Base-by-base conservation (phyloP, 176 grass and related monocot genomes). In the Oryza punctata region DNA sequence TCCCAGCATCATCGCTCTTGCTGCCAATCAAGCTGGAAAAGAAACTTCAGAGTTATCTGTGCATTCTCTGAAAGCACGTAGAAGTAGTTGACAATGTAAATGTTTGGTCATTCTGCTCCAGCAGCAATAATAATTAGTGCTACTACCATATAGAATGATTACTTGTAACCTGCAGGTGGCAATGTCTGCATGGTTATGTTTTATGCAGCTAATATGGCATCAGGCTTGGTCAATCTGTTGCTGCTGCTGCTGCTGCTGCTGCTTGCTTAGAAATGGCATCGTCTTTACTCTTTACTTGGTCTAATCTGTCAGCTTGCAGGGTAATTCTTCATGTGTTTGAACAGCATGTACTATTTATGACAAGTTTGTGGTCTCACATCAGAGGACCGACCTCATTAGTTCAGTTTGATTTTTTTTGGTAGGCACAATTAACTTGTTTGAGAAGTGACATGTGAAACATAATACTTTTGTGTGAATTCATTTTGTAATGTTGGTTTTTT, bases 221-320 rank as follows among this genome's bases (percentile, higher is more conserved):
- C 27, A 2, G 73, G 23, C 35, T 12, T 67, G 80, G 75, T 67
- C 32, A 78, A n/a, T 69, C 1, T 47, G 64, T 80, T 32, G 76
- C 18, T 76, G 70, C 77, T 80, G n/a, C 32, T 32, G 76, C 18
- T 76, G 70, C 77, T 80, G n/a, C 32, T 33, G 0, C 33, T 7
- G 33, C 37, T 37, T 77, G 10, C 26, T 24, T 61, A 21, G 16
- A 40, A 6, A 11, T 67, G 25, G 6, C 33, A 13, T 80, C 27
- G 67, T 59, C 7, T 7, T 54, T 54, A 69, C 38, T 59, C 7
- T 7, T 54, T 54, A 69, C 38, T 67, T 63, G 10, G 23, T 38
- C 76, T 12, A 75, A 23, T 24, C 61, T 67, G 25, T n/a, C 41
- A 80, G 49, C 35, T 69, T 69, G 76, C 6, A 7, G 49, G 5